Percentiles rank a stretch among this genome's conserved stretches.
These are phyloP conservation scores for Saturnispora halmiae DNA, from an alignment of 805 yeast species.

Conservation along the genomic window DNA sequence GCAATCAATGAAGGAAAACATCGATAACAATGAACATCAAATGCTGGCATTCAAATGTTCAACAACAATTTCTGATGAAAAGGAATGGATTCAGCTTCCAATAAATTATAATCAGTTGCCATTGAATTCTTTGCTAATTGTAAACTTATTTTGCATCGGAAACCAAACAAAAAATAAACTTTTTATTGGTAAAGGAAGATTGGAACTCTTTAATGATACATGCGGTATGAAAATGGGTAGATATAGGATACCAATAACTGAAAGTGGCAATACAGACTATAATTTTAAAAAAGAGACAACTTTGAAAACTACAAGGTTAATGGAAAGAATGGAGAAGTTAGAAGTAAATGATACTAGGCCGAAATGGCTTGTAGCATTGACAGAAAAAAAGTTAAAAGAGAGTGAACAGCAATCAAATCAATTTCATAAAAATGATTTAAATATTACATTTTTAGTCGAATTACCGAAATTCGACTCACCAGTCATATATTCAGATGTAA, in stretches of 20 bases:
- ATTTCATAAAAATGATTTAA: slow-evolving; percentile 21
- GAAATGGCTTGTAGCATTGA: slow-evolving; percentile 69
- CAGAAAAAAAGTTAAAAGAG: slow-evolving; percentile 29
- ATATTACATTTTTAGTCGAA: slow-evolving; percentile 32
- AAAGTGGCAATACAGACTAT: background rate
- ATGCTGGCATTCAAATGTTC: background rate
- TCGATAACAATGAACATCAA: background rate
- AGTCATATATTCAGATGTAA: slow-evolving; percentile 55
- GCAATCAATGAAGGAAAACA: background rate
- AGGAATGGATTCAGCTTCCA: slow-evolving; percentile 62
- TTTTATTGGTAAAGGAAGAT: slow-evolving; percentile 52
- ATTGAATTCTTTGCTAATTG: slow-evolving; percentile 45
- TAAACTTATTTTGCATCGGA: slow-evolving; percentile 61
- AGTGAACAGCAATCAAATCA: slow-evolving; percentile 38
- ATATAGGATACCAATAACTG: slow-evolving; percentile 49
- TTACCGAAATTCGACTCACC: slow-evolving; percentile 64
- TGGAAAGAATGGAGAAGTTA: slow-evolving; percentile 1
- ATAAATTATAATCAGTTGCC: slow-evolving; percentile 65
- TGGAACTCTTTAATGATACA: slow-evolving; percentile 44
- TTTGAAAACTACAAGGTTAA: background rate
- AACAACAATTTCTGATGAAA: background rate
- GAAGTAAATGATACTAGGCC: slow-evolving; percentile 21
- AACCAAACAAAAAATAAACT: slow-evolving; percentile 37
- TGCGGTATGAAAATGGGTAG: slow-evolving; percentile 34
- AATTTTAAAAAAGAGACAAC: background rate